Base-by-base conservation (phyloP, 306 rosid species). In the Cucurbita ficifolia region DNA sequence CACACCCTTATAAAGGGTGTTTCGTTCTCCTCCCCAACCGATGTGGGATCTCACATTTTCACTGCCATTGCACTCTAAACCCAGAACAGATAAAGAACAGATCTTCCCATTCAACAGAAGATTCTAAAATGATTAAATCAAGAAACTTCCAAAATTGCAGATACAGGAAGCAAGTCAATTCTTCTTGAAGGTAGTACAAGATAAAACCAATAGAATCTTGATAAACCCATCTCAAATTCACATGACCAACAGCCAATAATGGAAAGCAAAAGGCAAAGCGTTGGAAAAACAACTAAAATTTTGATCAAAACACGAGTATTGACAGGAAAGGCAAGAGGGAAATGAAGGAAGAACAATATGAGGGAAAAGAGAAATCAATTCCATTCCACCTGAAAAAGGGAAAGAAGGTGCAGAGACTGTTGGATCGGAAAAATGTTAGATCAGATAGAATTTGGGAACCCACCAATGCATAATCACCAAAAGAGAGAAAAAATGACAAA, bases 391-490 rank as follows among this genome's bases (percentile, higher is more conserved):
- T 39, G 81, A 65, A 84, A 78, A 49, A 80, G 82, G 80, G 2
- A 19, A 70, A 70, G 68, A 81, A 84, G 77, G 77, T 59, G 71
- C 73, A 64, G 77, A 78, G 72, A 74, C 18, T 70, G 70, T 21
- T 58, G 83, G 88, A 81, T 84, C 81, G 24, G 79, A 67, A 49
- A 78, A 85, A 78, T 83, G 88, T 60, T 54, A 75, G 86, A 81
- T 86, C 82, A 87, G 84, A 82, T 80, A 76, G 82, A 84, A 49
- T 71, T 73, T 77, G 45, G 60, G 75, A 81, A 69, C 78, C 88
- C 76, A 79, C 77, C 55, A 77, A 80, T 51, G 72, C 79, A 78
- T 45, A 82, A 84, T 79, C 96, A 84, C 75, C 72, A 64, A 53
- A 74, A 60, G 21, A 77, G 77, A 63, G 33, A 81, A 16, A 45